A percentile compares a stretch with the other conserved stretches of the same genome.
Evolutionary conservation across 768 basidiomycete species (phyloP).

Genomic region (Mrakia blollopis): DNA sequence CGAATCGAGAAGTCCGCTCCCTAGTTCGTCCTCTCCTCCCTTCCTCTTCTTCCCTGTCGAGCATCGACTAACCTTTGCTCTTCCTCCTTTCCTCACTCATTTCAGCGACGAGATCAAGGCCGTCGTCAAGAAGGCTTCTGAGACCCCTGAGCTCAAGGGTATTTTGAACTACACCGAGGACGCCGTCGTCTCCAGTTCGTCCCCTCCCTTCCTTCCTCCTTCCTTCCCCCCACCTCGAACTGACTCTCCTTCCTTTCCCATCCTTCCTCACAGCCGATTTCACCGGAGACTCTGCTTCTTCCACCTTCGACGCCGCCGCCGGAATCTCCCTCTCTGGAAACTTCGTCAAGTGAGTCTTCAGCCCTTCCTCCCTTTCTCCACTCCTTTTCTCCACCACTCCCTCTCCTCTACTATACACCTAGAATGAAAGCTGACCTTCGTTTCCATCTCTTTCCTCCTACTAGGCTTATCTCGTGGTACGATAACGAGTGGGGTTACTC

Average conservation of each 20-base stretch:
- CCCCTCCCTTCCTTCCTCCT: no score
- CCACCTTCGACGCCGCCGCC: conserved; percentile 88
- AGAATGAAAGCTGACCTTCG: not conserved
- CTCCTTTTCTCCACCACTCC: conserved; percentile 39
- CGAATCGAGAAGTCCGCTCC: conserved; percentile 77
- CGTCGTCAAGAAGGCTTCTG: conserved; percentile 71
- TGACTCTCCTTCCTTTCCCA: not conserved
- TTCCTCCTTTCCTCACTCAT: not conserved
- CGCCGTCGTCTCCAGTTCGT: conserved; percentile 66
- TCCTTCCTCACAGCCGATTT: conserved; percentile 10
- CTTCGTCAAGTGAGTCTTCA: conserved; percentile 67
- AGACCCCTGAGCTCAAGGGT: conserved; percentile 59
- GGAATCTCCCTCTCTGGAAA: conserved; percentile 86
- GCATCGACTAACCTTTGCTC: not conserved
- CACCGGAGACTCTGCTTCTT: conserved; percentile 54
- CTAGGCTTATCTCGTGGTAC: conserved; percentile 48
- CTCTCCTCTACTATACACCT: not conserved
- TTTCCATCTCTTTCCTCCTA: not conserved
- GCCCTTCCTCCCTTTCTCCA: conserved; percentile 64
- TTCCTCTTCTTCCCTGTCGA: not conserved
- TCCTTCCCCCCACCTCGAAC: no score
- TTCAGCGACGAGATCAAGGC: conserved; percentile 73
- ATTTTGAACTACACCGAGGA: conserved; percentile 91
- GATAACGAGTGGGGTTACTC: conserved; percentile 72
- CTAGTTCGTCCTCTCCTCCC: conserved; percentile 48